A percentile compares a stretch with the other conserved stretches of the same genome.
Evolutionary conservation across 805 yeast species (phyloP).

Genomic region (Brettanomyces nanus): DNA sequence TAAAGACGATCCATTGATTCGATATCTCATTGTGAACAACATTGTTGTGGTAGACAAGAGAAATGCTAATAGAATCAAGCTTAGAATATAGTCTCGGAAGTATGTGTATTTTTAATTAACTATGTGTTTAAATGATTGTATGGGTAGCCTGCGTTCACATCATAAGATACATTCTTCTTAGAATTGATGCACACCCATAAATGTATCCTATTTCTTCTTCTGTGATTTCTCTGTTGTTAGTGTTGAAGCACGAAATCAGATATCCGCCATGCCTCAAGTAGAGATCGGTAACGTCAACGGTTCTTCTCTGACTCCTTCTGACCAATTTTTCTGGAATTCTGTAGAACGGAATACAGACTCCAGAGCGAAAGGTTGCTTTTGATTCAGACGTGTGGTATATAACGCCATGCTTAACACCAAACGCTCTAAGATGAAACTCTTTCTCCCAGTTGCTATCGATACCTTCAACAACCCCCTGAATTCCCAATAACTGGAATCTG

Average conservation of each 20-base stretch:
- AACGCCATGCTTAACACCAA: slow-evolving; percentile 46
- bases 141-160: slow-evolving; percentile 2
- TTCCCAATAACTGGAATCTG: slow-evolving; percentile 39
- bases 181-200: slow-evolving; percentile 36
- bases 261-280: slow-evolving; percentile 46
- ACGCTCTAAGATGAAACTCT: slow-evolving; percentile 34
- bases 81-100: slow-evolving; percentile 5
- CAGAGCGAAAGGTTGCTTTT: slow-evolving; percentile 33
- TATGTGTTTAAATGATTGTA: not conserved
- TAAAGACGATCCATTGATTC: slow-evolving; percentile 26
- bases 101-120: slow-evolving; percentile 10
- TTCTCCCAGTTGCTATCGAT: slow-evolving; percentile 7
- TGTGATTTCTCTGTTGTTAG: slow-evolving; percentile 22
- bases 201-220: slow-evolving; percentile 35
- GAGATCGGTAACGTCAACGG: slow-evolving; percentile 27
- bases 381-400: slow-evolving; percentile 28
- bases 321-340: slow-evolving; percentile 36
- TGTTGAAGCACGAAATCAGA: slow-evolving; percentile 38
- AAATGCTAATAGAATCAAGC: slow-evolving; percentile 20
- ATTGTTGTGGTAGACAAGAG: slow-evolving; percentile 20
- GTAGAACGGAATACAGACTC: slow-evolving; percentile 46
- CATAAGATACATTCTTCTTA: slow-evolving; percentile 38
- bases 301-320: slow-evolving; percentile 23
- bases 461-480: slow-evolving; percentile 26
- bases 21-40: slow-evolving; percentile 23